phyloP scores from a whole-genome alignment of 2,329 filamentous ascomycete genomes.

The Pseudopyricularia javanii region DNA sequence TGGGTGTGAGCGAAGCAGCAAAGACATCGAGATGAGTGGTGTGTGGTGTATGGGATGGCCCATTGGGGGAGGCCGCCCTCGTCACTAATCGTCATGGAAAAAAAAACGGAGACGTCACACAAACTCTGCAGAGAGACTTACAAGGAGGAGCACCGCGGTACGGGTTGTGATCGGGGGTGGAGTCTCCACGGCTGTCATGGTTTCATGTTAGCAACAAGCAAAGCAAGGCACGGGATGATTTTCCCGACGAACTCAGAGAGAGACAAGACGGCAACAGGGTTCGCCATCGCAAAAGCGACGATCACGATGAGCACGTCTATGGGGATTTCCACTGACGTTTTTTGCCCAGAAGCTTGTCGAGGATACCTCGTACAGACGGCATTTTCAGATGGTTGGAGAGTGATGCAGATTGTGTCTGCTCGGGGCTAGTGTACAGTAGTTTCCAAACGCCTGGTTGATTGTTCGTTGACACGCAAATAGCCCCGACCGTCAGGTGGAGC shows the following conservation, averaged over 20 bases:
- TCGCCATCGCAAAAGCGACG: background rate
- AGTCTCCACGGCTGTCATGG: conserved; percentile 12
- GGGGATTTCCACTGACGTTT: conserved; percentile 5
- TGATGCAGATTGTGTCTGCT: background rate
- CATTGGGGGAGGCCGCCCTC: too few relatives aligned
- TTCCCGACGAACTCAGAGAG: background rate
- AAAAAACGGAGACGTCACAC: conserved; percentile 4
- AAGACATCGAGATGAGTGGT: too few relatives aligned
- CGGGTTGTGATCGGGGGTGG: conserved; percentile 26
- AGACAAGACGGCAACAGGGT: background rate
- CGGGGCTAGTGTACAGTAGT: background rate
- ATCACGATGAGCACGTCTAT: background rate
- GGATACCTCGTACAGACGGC: conserved; percentile 9
- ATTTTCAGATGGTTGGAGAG: conserved; percentile 4
- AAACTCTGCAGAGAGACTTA: conserved; percentile 12
- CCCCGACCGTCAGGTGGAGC: too few relatives aligned
- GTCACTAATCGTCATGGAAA: too few relatives aligned
- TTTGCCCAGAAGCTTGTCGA: conserved; percentile 12
- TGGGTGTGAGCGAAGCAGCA: background rate
- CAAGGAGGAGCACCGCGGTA: conserved; percentile 22
- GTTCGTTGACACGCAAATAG: background rate
- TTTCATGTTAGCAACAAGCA: too few relatives aligned
- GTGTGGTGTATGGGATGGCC: too few relatives aligned
- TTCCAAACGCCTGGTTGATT: background rate
- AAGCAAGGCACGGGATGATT: background rate